Percentiles rank a stretch among this genome's conserved stretches.
These are phyloP conservation scores for Plasmodium chabaudi DNA, from an alignment of 169 alveolate species.

Conservation along the genomic window DNA sequence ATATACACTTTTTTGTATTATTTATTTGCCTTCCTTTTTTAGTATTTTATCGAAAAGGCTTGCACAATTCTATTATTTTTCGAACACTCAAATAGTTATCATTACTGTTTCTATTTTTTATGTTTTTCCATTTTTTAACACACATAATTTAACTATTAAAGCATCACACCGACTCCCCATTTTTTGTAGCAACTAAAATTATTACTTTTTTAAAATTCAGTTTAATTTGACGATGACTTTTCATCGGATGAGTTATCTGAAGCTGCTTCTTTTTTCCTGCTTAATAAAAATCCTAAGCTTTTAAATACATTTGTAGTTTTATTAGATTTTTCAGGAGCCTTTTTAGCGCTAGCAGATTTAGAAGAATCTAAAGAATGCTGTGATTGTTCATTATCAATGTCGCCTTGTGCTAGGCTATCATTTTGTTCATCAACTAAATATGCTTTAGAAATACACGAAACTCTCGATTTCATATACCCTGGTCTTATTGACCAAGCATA, in stretches of 20 bases:
- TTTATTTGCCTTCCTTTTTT: too few species aligned
- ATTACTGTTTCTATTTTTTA: too few species aligned
- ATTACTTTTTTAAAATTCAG: not conserved
- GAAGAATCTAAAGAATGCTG: not conserved
- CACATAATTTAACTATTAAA: too few species aligned
- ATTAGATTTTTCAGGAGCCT: slow-evolving; percentile 10
- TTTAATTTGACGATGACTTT: slow-evolving; percentile 29
- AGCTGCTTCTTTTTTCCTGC: slow-evolving; percentile 24
- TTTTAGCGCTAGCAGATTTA: slow-evolving; percentile 5
- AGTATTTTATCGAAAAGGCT: too few species aligned
- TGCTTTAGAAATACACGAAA: slow-evolving; percentile 64
- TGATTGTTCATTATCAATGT: not conserved
- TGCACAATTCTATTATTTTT: too few species aligned
- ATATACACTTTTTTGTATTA: too few species aligned
- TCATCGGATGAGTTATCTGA: slow-evolving; percentile 47
- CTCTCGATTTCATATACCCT: slow-evolving; percentile 59
- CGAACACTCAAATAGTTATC: too few species aligned
- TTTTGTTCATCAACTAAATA: slow-evolving; percentile 40
- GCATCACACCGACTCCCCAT: not conserved
- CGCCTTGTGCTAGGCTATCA: not conserved
- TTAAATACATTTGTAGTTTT: slow-evolving; percentile 53
- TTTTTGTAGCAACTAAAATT: too few species aligned
- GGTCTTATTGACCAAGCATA: slow-evolving; percentile 59
- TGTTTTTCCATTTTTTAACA: too few species aligned
- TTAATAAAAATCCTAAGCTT: slow-evolving; percentile 60